Base-by-base conservation (phyloP, 2,329 filamentous ascomycete species). In the Chaetomium olivaceum region DNA sequence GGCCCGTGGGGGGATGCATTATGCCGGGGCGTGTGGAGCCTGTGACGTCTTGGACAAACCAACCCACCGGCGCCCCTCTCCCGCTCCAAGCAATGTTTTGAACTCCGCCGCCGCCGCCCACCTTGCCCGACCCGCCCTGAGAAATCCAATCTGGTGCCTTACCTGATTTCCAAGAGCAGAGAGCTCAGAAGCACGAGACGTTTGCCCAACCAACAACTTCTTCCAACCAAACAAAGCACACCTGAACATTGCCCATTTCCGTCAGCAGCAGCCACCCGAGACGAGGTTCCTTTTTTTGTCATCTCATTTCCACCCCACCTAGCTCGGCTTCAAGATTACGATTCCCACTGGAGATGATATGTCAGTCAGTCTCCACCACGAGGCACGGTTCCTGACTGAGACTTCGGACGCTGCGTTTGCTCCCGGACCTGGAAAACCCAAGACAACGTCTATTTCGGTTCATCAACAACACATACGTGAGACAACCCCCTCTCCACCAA, bases 21-120 rank as follows among this genome's bases (percentile, higher is more conserved):
- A 43, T 31, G 16, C 51, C 51, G 23, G 51, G 21, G 48, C 5
- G 6, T 27, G 60, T 62, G 60, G 60, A 56, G 33, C 36, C 60
- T 16, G 51, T 62, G 60, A 62, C 60, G 60, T 62, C 60, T 36
- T 59, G 57, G 57, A 59, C 39, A 31, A 16, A 16, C 57, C 39
- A 60, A 21, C 27, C 27, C 43, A n/a, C 23, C 7, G 23, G 56
- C 7, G n/a, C 36, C 56, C 56, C 33, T 43, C 33, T 43, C 56
- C 56, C 57, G 16, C 23, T n/a, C 27, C 27, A 21, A n/a, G n/a
- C n/a, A n/a, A n/a, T n/a, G 25, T 48, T 27, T 31, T 48, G 36
- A 48, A 31, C 55, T 21, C 21, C 58, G 7, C 57, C 36, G 16
- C 33, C 33, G 33, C 7, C 21, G 56, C 33, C 39, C 21, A 14